These are phyloP conservation scores for Lactifluus subvellereus DNA, from an alignment of 768 basidiomycete genomes.

Conservation along the genomic window DNA sequence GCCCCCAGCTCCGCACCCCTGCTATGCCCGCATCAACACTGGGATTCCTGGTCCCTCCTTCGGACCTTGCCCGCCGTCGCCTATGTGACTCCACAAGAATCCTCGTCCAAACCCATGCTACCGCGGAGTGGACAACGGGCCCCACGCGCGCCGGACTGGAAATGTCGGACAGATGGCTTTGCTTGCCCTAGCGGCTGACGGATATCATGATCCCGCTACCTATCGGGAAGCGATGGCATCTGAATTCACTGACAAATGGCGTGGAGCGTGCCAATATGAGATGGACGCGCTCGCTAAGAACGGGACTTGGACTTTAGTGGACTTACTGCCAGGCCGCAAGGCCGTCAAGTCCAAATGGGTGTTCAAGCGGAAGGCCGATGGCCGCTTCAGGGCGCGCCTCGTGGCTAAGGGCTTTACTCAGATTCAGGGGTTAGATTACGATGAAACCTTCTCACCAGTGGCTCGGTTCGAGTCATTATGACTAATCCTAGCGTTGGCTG, in stretches of 20 bases:
- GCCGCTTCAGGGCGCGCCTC: constrained; percentile 15
- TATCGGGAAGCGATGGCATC: neutral
- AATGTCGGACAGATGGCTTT: too few relatives aligned
- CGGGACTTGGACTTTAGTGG: constrained; percentile 32
- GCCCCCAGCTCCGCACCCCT: too few relatives aligned
- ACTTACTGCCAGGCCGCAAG: constrained; percentile 26
- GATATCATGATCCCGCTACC: neutral
- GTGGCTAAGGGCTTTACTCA: neutral
- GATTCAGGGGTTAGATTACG: constrained; percentile 29
- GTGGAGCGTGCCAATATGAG: constrained; percentile 11
- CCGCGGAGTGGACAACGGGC: too few relatives aligned
- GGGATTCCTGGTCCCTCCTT: too few relatives aligned
- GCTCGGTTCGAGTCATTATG: neutral
- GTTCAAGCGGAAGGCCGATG: neutral
- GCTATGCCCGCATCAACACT: too few relatives aligned
- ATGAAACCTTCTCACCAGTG: neutral
- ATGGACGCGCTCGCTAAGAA: constrained; percentile 23
- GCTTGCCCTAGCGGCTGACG: neutral
- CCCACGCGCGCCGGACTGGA: too few relatives aligned
- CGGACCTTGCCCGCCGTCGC: too few relatives aligned
- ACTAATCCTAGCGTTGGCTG: constrained; percentile 15
- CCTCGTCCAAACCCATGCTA: too few relatives aligned
- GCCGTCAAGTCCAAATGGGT: too few relatives aligned
- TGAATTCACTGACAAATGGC: neutral
- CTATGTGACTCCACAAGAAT: too few relatives aligned